Percentiles rank a stretch among this genome's conserved stretches.
Evolutionary conservation across 345 rosid genomes (phyloP).

Genomic region (Turritis glabra): DNA sequence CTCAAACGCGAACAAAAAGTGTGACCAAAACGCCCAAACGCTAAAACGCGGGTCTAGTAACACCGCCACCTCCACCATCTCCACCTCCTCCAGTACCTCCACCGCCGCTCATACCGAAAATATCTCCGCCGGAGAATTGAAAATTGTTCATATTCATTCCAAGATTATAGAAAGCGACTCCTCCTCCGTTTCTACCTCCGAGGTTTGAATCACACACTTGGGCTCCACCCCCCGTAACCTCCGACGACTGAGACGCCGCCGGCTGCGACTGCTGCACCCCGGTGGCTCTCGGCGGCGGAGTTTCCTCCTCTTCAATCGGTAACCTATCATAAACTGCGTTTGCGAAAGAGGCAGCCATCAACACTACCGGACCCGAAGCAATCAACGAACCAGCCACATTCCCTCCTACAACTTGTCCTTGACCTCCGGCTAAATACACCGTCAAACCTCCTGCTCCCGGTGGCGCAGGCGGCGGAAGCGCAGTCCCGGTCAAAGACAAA

Average conservation of each 20-base stretch:
- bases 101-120: constrained; percentile 49
- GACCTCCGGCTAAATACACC: constrained; percentile 67
- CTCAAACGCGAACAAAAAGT: constrained; percentile 34
- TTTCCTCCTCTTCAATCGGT: constrained; percentile 55
- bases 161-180: constrained; percentile 55
- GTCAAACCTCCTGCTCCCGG: constrained; percentile 69
- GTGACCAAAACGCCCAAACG: constrained; percentile 17
- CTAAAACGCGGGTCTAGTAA: constrained; percentile 57
- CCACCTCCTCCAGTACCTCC: constrained; percentile 31
- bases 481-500: constrained; percentile 64
- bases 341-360: constrained; percentile 72
- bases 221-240: constrained; percentile 30
- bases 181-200: constrained; percentile 37
- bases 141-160: constrained; percentile 54
- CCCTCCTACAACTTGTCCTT: constrained; percentile 79
- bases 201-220: constrained; percentile 27
- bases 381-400: constrained; percentile 63
- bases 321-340: constrained; percentile 75
- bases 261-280: constrained; percentile 41
- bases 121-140: constrained; percentile 53
- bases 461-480: constrained; percentile 73
- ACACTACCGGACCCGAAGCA: constrained; percentile 70
- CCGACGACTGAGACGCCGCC: constrained; percentile 46
- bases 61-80: constrained; percentile 27
- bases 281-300: constrained; percentile 37